Evolutionary conservation across 2,329 filamentous ascomycete species (phyloP).

Genomic region (Cryphonectria carpinicola): DNA sequence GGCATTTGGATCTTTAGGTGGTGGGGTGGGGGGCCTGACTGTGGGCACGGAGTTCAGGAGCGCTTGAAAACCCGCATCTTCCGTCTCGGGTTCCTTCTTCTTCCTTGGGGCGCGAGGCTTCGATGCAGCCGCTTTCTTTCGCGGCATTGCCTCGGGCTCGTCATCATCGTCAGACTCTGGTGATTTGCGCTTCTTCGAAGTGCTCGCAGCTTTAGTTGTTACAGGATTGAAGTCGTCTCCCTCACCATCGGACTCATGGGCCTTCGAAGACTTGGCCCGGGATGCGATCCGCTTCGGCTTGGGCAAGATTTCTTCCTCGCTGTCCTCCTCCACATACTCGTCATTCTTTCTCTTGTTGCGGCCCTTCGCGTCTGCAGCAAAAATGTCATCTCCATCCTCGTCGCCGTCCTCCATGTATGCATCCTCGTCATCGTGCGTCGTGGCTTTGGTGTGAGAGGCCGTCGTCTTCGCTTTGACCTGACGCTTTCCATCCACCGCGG

Average conservation of each 20-base stretch:
- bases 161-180: constrained; percentile 28
- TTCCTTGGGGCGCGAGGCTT: constrained; percentile 62
- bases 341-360: constrained; percentile 71
- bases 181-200: constrained; percentile 32
- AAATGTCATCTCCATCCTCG: constrained; percentile 81
- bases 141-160: constrained; percentile 26
- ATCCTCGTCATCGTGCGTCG: constrained; percentile 56
- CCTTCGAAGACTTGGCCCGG: constrained; percentile 43
- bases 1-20: constrained; percentile 66
- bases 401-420: constrained; percentile 69
- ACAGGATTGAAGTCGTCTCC: constrained; percentile 40
- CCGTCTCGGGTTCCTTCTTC: constrained; percentile 68
- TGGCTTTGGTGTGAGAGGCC: constrained; percentile 46
- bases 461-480: constrained; percentile 42
- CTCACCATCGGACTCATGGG: constrained; percentile 39
- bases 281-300: constrained; percentile 62
- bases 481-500: constrained; percentile 33
- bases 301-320: constrained; percentile 70
- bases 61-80: constrained; percentile 74
- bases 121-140: constrained; percentile 60
- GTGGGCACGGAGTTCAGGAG: constrained; percentile 89
- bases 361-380: constrained; percentile 71
- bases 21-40: constrained; percentile 82
- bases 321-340: constrained; percentile 73
- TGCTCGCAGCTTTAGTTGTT: constrained; percentile 38